Evolutionary conservation across 208 protist species (phyloP), one percentile per base, ranked within the genome.

Genomic region (Trypanosomatidae sp.): DNA sequence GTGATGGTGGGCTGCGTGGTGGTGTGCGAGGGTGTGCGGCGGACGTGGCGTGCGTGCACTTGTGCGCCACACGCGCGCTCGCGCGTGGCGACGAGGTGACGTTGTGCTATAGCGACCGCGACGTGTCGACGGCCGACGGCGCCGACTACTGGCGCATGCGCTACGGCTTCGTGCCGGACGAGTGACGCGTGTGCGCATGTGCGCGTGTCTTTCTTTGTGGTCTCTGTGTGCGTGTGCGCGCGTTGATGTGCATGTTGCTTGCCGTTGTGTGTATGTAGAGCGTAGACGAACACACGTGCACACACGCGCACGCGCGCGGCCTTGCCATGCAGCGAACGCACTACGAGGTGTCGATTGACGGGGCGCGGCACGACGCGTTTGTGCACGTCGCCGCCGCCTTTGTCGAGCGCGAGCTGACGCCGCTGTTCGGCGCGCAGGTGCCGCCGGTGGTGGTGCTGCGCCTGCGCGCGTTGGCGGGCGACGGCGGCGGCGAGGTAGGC

Each of bases 141-240:
- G 55, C 30, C 2, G 83, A 92, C 26, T 86, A 71, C 49, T 92
- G 83, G 78, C 67, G 63, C 43, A 39, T 92, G 54, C 68, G 54
- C 21, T 88, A 71, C 55, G 83, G 83, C 10, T 92, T 81, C 61
- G 61, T 84, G 21, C 83, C 82, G 27, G 47, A 28, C 19, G 38
- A 38, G 16, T 39, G 20, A 39, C 44, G 32, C n/a, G n/a, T n/a
- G n/a, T n/a, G n/a, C n/a, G n/a, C n/a, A n/a, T n/a, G n/a, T n/a
- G n/a, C n/a, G n/a, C n/a, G n/a, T n/a, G n/a, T n/a, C n/a, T n/a
- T n/a, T n/a, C n/a, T n/a, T n/a, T n/a, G n/a, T n/a, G n/a, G n/a
- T n/a, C n/a, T n/a, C n/a, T n/a, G n/a, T n/a, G n/a, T n/a, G n/a
- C n/a, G n/a, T n/a, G n/a, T n/a, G n/a, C n/a, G n/a, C n/a, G n/a